Base-by-base conservation (phyloP, 2,329 filamentous ascomycete species). In the Zalaria sp. region DNA sequence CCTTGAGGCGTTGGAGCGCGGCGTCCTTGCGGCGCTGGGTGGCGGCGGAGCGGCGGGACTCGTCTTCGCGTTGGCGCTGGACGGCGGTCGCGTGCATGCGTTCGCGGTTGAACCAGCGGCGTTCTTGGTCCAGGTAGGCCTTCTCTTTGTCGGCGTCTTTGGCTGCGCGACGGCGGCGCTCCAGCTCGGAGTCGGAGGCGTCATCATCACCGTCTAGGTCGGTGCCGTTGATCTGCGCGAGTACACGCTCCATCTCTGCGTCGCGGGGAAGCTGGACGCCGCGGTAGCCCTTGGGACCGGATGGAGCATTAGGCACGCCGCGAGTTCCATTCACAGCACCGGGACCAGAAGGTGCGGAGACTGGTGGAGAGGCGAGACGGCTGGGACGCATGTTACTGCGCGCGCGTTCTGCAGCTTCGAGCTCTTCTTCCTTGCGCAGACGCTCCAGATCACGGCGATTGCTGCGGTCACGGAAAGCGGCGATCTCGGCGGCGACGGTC, bases 401-500 rank as follows among this genome's bases (percentile, higher is more conserved):
- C 50, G 78, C 76, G 35, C 87, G 75, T 59, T 96, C 88, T 59
- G 80, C 72, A 43, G 84, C 82, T 57, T 96, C 91, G 51, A 94
- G 77, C 57, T 96, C 89, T 58, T 98, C 91, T 60, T 98, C 91
- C 36, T 81, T 73, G 55, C 80, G 79, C 31, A 94, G 65, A 3
- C 91, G 82, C 60, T 98, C 91, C 55, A 93, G 66, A 56, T 98
- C 91, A 34, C 89, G 75, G 46, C 83, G 78, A 45, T 79, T 94
- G 51, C 89, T 95, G 18, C 89, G 75, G 50, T 98, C 91, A 49
- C 91, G 75, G 67, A 98, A 98, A 0, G 88, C 84, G 0, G 86
- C 80, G 53, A 98, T 98, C 59, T 98, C 93, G 43, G 81, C 81
- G 0, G 91, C 85, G 10, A 98, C 91, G 0, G 86, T 88, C 57